phyloP scores from a whole-genome alignment of 1,284 basidiomycete species.

The Fistulina hepatica region DNA sequence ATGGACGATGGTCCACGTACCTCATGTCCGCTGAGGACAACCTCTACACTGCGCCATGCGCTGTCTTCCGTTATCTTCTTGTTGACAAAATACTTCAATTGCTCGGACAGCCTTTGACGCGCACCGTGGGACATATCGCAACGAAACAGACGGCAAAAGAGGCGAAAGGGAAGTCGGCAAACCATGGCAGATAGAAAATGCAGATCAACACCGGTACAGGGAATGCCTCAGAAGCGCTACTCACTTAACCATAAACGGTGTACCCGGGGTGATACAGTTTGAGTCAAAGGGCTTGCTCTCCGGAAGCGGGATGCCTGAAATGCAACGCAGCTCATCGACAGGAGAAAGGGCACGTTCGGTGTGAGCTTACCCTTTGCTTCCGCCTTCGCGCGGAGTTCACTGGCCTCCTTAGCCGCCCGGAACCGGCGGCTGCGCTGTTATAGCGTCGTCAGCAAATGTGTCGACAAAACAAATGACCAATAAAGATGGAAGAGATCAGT shows the following conservation, averaged over 20 bases:
- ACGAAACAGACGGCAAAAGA: not conserved
- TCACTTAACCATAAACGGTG: constrained; percentile 24
- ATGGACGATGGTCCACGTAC: too few species aligned
- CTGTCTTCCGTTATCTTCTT: constrained; percentile 96
- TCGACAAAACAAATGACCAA: too few species aligned
- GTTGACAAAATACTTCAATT: constrained; percentile 92
- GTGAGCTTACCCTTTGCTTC: constrained; percentile 82
- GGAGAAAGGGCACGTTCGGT: too few species aligned
- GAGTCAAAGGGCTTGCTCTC: constrained; percentile 95
- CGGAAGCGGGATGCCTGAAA: too few species aligned
- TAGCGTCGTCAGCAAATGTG: too few species aligned
- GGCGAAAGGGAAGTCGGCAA: constrained; percentile 1
- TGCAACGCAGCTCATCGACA: too few species aligned
- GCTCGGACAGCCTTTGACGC: constrained; percentile 80
- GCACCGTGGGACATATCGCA: constrained; percentile 32
- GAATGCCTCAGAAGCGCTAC: too few species aligned
- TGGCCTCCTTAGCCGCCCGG: constrained; percentile 88
- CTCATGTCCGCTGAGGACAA: constrained; percentile 96
- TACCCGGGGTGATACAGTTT: constrained; percentile 97
- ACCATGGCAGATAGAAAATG: constrained; percentile 1
- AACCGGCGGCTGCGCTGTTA: constrained; percentile 93
- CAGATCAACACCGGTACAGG: not conserved
- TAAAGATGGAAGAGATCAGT: too few species aligned
- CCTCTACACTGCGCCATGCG: constrained; percentile 86
- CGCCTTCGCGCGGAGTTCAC: constrained; percentile 81